Evolutionary conservation across 2,329 filamentous ascomycete genomes (phyloP).

Genomic region (Monosporascus sp.): DNA sequence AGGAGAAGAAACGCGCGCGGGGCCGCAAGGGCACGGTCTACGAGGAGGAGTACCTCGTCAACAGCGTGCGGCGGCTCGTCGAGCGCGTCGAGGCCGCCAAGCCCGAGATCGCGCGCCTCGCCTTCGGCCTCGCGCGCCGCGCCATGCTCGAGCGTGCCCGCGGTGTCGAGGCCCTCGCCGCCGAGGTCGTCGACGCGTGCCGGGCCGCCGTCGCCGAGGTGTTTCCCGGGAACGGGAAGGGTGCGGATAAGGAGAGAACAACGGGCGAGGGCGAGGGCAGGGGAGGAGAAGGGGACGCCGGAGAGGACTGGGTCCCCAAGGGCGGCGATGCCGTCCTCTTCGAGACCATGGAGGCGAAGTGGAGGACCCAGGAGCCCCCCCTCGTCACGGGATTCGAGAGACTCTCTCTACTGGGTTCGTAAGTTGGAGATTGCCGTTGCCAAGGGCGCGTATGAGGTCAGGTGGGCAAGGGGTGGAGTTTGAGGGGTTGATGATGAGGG

Average conservation of each 20-base stretch:
- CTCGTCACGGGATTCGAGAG: slow-evolving; percentile 44
- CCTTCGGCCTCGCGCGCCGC: slow-evolving; percentile 71
- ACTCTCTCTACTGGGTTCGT: slow-evolving; percentile 44
- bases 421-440: background rate
- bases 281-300: slow-evolving; percentile 16
- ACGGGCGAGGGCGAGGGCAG: slow-evolving; percentile 10
- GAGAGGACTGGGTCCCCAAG: slow-evolving; percentile 30
- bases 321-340: slow-evolving; percentile 49
- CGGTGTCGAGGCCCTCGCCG: slow-evolving; percentile 68
- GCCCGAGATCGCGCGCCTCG: slow-evolving; percentile 67
- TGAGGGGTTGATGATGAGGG: background rate
- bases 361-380: slow-evolving; percentile 42
- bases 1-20: slow-evolving; percentile 90
- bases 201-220: slow-evolving; percentile 63
- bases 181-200: slow-evolving; percentile 69
- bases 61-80: slow-evolving; percentile 75
- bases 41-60: slow-evolving; percentile 94
- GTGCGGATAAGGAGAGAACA: slow-evolving; percentile 11
- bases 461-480: background rate
- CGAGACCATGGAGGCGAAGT: slow-evolving; percentile 43
- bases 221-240: slow-evolving; percentile 37
- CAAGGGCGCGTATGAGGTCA: too few relatives aligned
- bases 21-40: slow-evolving; percentile 97
- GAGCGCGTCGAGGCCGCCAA: slow-evolving; percentile 72
- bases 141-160: slow-evolving; percentile 84